Evolutionary conservation across 2,329 filamentous ascomycete genomes (phyloP).

Genomic region (Parastagonospora avenae): DNA sequence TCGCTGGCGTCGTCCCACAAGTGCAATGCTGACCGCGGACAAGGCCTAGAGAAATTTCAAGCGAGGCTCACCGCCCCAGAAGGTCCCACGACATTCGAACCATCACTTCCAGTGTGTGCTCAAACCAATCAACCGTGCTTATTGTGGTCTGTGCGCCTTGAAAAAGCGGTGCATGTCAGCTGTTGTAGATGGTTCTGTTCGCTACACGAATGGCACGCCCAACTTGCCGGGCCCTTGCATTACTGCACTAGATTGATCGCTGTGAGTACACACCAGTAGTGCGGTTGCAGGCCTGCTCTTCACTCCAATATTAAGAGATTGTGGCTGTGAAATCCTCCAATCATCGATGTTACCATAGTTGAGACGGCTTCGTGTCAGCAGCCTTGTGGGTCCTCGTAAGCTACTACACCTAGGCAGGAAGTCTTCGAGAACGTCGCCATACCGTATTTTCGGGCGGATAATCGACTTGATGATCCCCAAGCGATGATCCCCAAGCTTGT

Average conservation of each 20-base stretch:
- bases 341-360: not conserved
- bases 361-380: conserved; percentile 11
- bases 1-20: conserved; percentile 1
- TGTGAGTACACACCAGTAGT: no score
- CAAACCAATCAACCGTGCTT: conserved; percentile 1
- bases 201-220: not conserved
- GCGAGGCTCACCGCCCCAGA: conserved; percentile 18
- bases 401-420: not conserved
- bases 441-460: not conserved
- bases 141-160: not conserved
- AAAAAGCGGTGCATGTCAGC: conserved; percentile 6
- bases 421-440: not conserved
- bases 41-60: not conserved
- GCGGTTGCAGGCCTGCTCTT: no score
- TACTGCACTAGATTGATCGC: no score
- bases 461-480: not conserved
- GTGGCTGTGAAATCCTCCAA: conserved; percentile 1
- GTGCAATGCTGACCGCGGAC: conserved; percentile 10
- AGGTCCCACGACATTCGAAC: conserved; percentile 6
- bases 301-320: not conserved
- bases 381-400: conserved; percentile 8
- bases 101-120: conserved; percentile 2
- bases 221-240: no score
- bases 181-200: not conserved
- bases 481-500: not conserved